Evolutionary conservation across 352 stramenopile genomes (phyloP), one percentile per base, ranked within the genome.

Genomic region (Sclerospora graminicola): DNA sequence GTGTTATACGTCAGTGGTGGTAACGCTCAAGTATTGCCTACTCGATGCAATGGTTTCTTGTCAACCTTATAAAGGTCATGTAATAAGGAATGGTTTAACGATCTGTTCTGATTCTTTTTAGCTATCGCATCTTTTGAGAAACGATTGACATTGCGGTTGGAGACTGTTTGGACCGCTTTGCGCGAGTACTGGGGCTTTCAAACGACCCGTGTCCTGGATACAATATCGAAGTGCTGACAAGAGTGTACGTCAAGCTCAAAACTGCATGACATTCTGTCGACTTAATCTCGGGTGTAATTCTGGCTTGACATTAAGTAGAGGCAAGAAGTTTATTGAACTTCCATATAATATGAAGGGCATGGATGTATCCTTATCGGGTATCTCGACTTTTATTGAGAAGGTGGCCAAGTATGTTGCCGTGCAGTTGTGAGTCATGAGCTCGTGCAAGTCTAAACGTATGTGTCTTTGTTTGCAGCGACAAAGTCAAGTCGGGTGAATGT

Each of bases 61-160:
- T n/a, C n/a, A n/a, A n/a, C n/a, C n/a, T n/a, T n/a, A n/a, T n/a
- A n/a, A n/a, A n/a, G n/a, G n/a, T n/a, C n/a, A n/a, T n/a, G n/a
- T n/a, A n/a, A n/a, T n/a, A n/a, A n/a, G n/a, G n/a, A n/a, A n/a
- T n/a, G n/a, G n/a, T n/a, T n/a, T n/a, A n/a, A n/a, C n/a, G n/a
- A n/a, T n/a, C n/a, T n/a, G n/a, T n/a, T n/a, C n/a, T n/a, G n/a
- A n/a, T n/a, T n/a, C n/a, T n/a, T n/a, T n/a, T n/a, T n/a, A 84
- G 93, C 36, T 99, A 99, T 63, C 79, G 95, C 28, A 99, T 99
- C 43, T 99, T 99, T 68, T 96, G 97, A 21, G 97, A 99, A 3
- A n/a, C n/a, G n/a, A n/a, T n/a, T n/a, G n/a, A n/a, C n/a, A n/a
- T n/a, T n/a, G n/a, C n/a, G n/a, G n/a, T n/a, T n/a, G n/a, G n/a